Percentiles rank a stretch among this genome's conserved stretches.
phyloP scores from a whole-genome alignment of 2,329 filamentous ascomycete species.

The Xylaria sp. region DNA sequence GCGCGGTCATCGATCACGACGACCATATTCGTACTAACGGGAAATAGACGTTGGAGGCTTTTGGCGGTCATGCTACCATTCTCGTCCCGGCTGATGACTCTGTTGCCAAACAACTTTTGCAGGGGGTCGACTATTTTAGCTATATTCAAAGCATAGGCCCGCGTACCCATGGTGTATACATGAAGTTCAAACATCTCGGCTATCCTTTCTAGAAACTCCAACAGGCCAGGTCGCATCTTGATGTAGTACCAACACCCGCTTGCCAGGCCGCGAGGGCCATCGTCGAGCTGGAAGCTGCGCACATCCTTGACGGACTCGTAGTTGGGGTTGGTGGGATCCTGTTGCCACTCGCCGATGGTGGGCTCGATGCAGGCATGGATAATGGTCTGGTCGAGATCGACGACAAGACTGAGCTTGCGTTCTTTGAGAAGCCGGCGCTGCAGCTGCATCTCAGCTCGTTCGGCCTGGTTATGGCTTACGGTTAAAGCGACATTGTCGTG shows the following conservation, averaged over 20 bases:
- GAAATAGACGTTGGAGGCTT: constrained; percentile 89
- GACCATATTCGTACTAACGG: constrained; percentile 98
- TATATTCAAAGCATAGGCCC: constrained; percentile 93
- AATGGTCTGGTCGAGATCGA: constrained; percentile 97
- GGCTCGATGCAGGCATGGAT: constrained; percentile 98
- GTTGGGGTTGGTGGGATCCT: constrained; percentile 88
- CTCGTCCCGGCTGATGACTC: constrained; percentile 95
- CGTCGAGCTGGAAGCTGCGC: constrained; percentile 88
- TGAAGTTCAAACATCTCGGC: constrained; percentile 83
- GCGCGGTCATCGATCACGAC: constrained; percentile 98
- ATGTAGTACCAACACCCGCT: constrained; percentile 96
- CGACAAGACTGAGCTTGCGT: constrained; percentile 90
- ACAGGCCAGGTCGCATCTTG: constrained; percentile 90
- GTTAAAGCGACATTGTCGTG: constrained; percentile 90
- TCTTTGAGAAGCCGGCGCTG: constrained; percentile 84
- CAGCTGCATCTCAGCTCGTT: constrained; percentile 83
- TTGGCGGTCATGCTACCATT: constrained; percentile 94
- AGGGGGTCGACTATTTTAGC: constrained; percentile 93
- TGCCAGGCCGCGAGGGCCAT: constrained; percentile 75
- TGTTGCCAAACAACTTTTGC: constrained; percentile 88
- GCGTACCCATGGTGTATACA: constrained; percentile 98
- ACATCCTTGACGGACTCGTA: constrained; percentile 91
- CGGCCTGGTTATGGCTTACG: constrained; percentile 84
- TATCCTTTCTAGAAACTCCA: constrained; percentile 75
- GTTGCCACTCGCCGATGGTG: constrained; percentile 95